These are phyloP conservation scores for Cocos nucifera DNA, from an alignment of 176 grass and related monocot genomes.

Conservation along the genomic window DNA sequence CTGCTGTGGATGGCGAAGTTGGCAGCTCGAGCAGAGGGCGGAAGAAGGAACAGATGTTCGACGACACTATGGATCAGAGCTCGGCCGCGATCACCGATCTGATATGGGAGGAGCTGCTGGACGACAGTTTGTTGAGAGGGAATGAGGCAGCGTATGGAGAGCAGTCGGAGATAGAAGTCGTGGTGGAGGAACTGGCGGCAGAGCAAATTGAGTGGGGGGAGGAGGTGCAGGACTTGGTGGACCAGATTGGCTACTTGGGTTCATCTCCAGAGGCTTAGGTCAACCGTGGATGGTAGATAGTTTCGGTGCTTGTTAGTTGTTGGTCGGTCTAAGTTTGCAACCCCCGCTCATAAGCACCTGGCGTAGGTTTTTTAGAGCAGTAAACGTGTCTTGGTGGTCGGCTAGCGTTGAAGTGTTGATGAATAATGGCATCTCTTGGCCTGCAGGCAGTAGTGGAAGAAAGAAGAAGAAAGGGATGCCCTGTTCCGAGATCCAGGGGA, in stretches of 20 bases:
- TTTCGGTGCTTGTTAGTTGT: too few species aligned
- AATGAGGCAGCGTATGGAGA: background rate
- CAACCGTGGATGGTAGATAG: too few species aligned
- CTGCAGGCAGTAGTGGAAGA: too few species aligned
- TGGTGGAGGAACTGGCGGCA: background rate
- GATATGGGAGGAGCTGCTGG: slow-evolving; percentile 2
- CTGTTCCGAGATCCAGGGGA: too few species aligned
- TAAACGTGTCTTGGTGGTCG: too few species aligned
- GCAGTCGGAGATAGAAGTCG: slow-evolving; percentile 5
- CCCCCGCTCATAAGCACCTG: too few species aligned
- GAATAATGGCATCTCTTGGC: too few species aligned
- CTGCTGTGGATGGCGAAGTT: background rate
- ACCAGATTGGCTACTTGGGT: background rate
- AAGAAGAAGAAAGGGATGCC: too few species aligned
- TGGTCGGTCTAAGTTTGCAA: too few species aligned
- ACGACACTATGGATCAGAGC: background rate
- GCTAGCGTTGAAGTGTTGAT: too few species aligned
- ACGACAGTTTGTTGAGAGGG: background rate
- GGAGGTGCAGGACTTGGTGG: background rate
- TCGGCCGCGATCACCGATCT: background rate
- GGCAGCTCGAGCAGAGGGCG: background rate
- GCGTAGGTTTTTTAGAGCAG: too few species aligned
- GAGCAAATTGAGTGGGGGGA: background rate
- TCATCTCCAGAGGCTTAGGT: background rate
- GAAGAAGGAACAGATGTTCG: background rate